Conservation (phyloP, 1,139 yeast species). For the Debaryomycetaceae sp. region DNA sequence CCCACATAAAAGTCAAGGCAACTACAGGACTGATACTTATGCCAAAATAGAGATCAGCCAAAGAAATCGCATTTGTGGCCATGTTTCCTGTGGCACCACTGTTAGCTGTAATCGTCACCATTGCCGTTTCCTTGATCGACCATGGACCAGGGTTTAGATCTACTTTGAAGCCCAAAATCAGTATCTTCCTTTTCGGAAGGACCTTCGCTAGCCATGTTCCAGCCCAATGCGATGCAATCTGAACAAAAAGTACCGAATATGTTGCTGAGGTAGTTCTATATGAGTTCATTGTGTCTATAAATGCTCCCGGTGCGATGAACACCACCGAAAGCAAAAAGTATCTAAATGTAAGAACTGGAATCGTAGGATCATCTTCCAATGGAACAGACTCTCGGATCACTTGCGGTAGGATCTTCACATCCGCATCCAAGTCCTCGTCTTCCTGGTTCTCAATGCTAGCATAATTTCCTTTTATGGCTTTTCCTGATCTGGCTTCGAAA, state of each 20-base stretch:
- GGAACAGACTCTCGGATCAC: slow-evolving; percentile 33
- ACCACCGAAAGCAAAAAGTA: slow-evolving; percentile 35
- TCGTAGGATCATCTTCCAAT: slow-evolving; percentile 31
- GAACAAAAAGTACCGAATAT: slow-evolving; percentile 45
- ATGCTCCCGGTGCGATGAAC: slow-evolving; percentile 47
- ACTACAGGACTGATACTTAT: slow-evolving; percentile 26
- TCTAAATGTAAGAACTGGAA: slow-evolving; percentile 40
- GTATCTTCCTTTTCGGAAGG: slow-evolving; percentile 25
- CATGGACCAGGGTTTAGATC: slow-evolving; percentile 45
- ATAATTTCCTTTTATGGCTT: not conserved
- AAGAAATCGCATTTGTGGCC: slow-evolving; percentile 39
- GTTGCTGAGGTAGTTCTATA: slow-evolving; percentile 47
- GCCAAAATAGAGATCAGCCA: slow-evolving; percentile 39
- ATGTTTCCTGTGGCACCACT: slow-evolving; percentile 47
- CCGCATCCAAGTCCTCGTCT: slow-evolving; percentile 4
- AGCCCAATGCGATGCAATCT: slow-evolving; percentile 41
- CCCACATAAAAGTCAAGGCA: slow-evolving; percentile 41
- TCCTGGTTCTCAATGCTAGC: not conserved
- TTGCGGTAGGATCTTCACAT: slow-evolving; percentile 22
- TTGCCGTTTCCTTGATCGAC: slow-evolving; percentile 44
- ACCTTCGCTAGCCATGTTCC: slow-evolving; percentile 37
- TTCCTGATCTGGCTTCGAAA: not conserved
- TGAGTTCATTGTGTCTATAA: slow-evolving; percentile 46
- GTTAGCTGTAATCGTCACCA: slow-evolving; percentile 44
- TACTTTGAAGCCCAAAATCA: slow-evolving; percentile 16